These are phyloP conservation scores for Penicillium sp. DNA, from an alignment of 2,329 filamentous ascomycete species.

Conservation along the genomic window DNA sequence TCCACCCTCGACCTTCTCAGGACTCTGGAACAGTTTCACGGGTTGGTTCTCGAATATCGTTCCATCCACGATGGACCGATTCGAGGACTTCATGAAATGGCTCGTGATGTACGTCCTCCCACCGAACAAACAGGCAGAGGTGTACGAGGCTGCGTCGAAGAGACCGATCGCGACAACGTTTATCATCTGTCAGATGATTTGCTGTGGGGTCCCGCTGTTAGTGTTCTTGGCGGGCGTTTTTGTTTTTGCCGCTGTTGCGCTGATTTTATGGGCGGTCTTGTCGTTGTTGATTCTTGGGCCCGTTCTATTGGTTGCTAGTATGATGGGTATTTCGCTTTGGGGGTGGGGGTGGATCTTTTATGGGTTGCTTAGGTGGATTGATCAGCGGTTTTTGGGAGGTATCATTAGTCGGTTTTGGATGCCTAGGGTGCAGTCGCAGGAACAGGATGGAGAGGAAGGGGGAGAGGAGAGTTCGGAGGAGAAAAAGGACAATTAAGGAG, in stretches of 20 bases:
- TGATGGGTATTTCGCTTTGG: conserved; percentile 31
- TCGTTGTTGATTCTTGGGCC: conserved; percentile 33
- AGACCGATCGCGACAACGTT: conserved; percentile 34
- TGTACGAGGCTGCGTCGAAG: conserved; percentile 30
- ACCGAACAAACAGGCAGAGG: conserved; percentile 24
- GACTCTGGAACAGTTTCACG: conserved; percentile 15
- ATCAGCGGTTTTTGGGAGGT: conserved; percentile 26
- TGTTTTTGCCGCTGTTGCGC: conserved; percentile 32
- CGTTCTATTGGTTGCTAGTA: conserved; percentile 29
- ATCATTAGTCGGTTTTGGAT: conserved; percentile 26
- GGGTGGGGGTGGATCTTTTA: conserved; percentile 32
- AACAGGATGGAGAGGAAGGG: neutral
- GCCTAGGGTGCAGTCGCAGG: conserved; percentile 4
- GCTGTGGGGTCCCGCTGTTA: conserved; percentile 35
- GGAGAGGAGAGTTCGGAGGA: neutral
- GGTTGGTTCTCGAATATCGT: conserved; percentile 20
- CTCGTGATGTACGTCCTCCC: conserved; percentile 28
- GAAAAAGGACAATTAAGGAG: conserved; percentile 7
- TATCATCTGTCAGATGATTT: conserved; percentile 33
- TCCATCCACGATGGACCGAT: conserved; percentile 27
- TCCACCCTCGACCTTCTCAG: conserved; percentile 14
- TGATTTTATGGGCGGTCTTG: conserved; percentile 32
- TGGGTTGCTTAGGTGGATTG: conserved; percentile 27
- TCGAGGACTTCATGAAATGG: conserved; percentile 25
- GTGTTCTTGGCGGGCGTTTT: conserved; percentile 35